Base-by-base conservation (phyloP, 306 rosid genomes). In the Fragaria nilgerrensis region DNA sequence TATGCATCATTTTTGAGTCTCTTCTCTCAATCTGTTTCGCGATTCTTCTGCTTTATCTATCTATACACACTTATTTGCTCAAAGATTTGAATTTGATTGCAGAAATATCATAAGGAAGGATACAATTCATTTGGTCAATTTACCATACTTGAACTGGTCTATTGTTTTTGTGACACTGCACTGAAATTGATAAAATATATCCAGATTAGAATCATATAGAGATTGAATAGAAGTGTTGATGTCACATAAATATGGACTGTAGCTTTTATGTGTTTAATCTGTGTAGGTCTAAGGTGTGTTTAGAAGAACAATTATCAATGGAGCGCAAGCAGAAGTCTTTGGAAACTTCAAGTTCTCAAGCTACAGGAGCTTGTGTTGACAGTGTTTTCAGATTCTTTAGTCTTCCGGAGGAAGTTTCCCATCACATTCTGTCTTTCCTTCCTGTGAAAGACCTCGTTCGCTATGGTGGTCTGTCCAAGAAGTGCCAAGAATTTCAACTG, bases 361-460 rank as follows among this genome's bases (percentile, higher is more conserved):
- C 27, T 4, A 23, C 36, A 32, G 62, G 62, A 17, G 75, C 61
- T 49, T 48, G 75, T 32, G 22, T 23, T 71, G 45, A 49, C 23
- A 23, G 61, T 29, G 34, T 20, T 5, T 61, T 61, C 5, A 73
- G 77, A 73, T 73, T 71, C 36, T 48, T 22, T 19, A 17, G 37
- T 32, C 61, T 71, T 12, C 75, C 75, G 10, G 44, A 48, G 7
- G 75, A 19, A 27, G 62, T 71, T 17, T 23, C 75, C 19, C 75
- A 71, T 71, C 61, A 5, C 23, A 71, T 71, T 71, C 61, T 71
- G 2, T 71, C 75, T 0, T 71, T 19, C 13, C 44, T 71, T 49
- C 37, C 62, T 71, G 29, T 71, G 49, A 48, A 17, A n/a, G 45
- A 71, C 53, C 62, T 71, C 45, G 50, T 19, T 10, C 75, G 62